Evolutionary conservation across 352 stramenopile genomes (phyloP).

Genomic region (Phytophthora pseudosyringae): DNA sequence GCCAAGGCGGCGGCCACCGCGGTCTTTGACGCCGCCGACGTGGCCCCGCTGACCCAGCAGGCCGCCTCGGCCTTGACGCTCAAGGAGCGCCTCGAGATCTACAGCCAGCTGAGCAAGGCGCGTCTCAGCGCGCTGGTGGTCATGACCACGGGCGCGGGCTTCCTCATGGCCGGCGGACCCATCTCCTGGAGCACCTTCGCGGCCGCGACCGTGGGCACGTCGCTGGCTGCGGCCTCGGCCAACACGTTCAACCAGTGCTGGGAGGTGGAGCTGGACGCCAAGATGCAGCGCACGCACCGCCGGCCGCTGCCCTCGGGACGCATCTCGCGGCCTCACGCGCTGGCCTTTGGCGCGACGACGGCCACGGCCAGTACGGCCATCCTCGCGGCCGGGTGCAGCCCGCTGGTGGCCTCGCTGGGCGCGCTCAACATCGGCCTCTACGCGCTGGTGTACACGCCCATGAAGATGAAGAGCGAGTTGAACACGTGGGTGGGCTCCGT

Average conservation of each 20-base stretch:
- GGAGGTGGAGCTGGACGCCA: conserved; percentile 94
- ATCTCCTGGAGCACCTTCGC: conserved; percentile 91
- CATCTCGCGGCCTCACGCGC: conserved; percentile 79
- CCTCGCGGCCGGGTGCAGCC: conserved; percentile 93
- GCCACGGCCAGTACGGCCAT: conserved; percentile 90
- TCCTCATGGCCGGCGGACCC: conserved; percentile 95
- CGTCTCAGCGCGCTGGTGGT: conserved; percentile 96
- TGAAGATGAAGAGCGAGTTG: conserved; percentile 96
- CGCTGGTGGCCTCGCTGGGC: conserved; percentile 95
- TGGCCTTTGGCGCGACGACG: conserved; percentile 86
- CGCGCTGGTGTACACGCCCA: conserved; percentile 98
- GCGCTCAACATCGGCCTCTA: conserved; percentile 98
- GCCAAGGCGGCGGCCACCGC: conserved; percentile 39
- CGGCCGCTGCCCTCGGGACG: conserved; percentile 93
- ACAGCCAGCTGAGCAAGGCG: conserved; percentile 95
- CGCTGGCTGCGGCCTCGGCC: conserved; percentile 93
- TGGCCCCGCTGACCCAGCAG: conserved; percentile 22
- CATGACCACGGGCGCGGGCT: conserved; percentile 95
- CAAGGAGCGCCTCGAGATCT: conserved; percentile 74
- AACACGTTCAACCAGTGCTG: conserved; percentile 99
- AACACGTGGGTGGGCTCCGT: conserved; percentile 99
- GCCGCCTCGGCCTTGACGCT: conserved; percentile 45
- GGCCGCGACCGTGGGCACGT: conserved; percentile 93
- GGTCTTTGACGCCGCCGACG: conserved; percentile 29
- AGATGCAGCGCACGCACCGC: conserved; percentile 97